Base-by-base conservation (phyloP, 352 stramenopile genomes). In the Pythium coloratum region DNA sequence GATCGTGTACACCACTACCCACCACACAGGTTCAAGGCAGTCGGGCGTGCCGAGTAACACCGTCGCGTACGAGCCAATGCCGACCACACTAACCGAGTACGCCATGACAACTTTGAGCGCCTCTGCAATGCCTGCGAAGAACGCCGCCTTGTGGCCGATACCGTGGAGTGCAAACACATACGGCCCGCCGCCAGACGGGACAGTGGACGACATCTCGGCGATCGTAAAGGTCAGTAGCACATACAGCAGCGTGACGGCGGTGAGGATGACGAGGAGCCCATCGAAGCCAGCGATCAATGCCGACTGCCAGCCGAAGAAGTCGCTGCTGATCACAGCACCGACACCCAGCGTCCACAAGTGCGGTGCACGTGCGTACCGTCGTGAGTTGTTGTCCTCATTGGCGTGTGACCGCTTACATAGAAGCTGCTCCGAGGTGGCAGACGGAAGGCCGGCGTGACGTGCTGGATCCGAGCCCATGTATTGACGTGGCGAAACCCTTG, bases 281-380 rank as follows among this genome's bases (percentile, higher is more conserved):
- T 85, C 72, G 71, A 89, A 92, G 14, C 84, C 84, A 2, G 84
- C 80, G 44, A 84, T 79, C 9, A 92, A 69, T 2, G 81, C 73
- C 6, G 80, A 73, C 62, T 92, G 84, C 84, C 81, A 92, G 62
- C 84, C 84, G 60, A 86, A 92, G 62, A 88, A 92, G 53, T 92
- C 77, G 28, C 84, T 81, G 38, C 72, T 80, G 62, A 92, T 86
- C 62, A 91, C 82, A 24, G 82, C 75, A 55, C 82, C 82, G 40
- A 91, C 79, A n/a, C 78, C 82, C 12, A 92, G 66, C 13, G 84
- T 80, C 81, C 84, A 92, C 32, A 92, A 69, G 20, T 90, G 84
- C 55, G 81, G 81, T 2, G 66, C 77, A 64, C 73, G 76, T 20
- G 84, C 84, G 65, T 88, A 90, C 59, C 84, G 84, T 47, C 87